Percentiles rank a stretch among this genome's conserved stretches.
Conservation (phyloP, 2,329 filamentous ascomycete species). For the Cytospora mali region DNA sequence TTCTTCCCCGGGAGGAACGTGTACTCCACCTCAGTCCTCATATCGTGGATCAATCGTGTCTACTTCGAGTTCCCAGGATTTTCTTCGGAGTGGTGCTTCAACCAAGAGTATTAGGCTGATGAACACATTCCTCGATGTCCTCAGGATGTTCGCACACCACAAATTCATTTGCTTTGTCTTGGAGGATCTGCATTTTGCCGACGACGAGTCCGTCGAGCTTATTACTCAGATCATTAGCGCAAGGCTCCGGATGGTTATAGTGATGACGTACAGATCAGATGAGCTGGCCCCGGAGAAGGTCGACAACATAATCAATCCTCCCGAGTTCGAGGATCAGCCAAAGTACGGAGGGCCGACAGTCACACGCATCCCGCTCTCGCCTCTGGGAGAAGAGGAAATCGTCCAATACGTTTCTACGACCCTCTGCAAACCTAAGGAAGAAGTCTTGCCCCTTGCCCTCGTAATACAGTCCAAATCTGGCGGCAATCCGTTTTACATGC, state of each 20-base stretch:
- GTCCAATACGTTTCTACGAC: constrained; percentile 81
- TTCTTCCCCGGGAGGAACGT: constrained; percentile 48
- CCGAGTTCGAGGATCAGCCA: constrained; percentile 54
- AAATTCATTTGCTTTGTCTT: constrained; percentile 88
- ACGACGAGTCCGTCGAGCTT: constrained; percentile 82
- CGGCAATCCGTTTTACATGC: constrained; percentile 88
- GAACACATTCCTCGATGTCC: constrained; percentile 84
- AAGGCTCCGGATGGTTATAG: constrained; percentile 78
- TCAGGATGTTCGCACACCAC: constrained; percentile 78
- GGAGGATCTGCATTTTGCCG: constrained; percentile 89
- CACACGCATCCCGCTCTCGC: constrained; percentile 71
- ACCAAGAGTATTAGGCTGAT: constrained; percentile 74
- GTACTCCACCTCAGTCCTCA: constrained; percentile 40
- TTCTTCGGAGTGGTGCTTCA: constrained; percentile 58
- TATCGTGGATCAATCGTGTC: constrained; percentile 43
- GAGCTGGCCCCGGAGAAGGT: constrained; percentile 62
- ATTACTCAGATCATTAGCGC: constrained; percentile 78
- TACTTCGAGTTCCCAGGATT: constrained; percentile 60
- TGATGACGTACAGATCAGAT: constrained; percentile 74
- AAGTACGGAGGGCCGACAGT: constrained; percentile 55
- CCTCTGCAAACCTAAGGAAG: constrained; percentile 71
- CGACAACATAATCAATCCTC: constrained; percentile 56
- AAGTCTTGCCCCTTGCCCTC: constrained; percentile 75
- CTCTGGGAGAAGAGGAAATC: constrained; percentile 78
- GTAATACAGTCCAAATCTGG: constrained; percentile 87